These are phyloP conservation scores for Trichoderma erinaceum DNA, from an alignment of 495 filamentous ascomycete species.

Conservation along the genomic window DNA sequence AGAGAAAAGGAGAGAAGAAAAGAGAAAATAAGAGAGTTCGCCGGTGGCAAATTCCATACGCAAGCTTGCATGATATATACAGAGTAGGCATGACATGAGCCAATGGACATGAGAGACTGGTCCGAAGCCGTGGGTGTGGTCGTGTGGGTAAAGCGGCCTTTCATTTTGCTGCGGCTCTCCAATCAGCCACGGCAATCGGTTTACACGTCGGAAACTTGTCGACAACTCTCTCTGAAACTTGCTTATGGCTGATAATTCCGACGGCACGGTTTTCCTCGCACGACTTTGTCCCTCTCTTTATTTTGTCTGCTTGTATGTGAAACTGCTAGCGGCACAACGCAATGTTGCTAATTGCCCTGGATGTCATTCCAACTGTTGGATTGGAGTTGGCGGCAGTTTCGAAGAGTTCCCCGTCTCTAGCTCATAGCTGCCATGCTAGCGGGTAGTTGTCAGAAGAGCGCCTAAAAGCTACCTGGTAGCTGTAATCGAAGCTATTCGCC, in stretches of 20 bases:
- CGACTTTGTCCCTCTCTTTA: background rate
- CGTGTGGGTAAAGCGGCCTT: background rate
- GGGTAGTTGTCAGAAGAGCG: background rate
- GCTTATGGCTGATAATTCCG: background rate
- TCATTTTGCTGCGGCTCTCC: background rate
- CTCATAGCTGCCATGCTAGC: background rate
- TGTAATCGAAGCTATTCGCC: background rate
- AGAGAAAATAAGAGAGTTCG: background rate
- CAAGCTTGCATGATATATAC: background rate
- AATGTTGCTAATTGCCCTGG: too few relatives aligned
- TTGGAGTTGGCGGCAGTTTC: too few relatives aligned
- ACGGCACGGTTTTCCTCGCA: background rate
- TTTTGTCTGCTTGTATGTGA: background rate
- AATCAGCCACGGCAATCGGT: background rate
- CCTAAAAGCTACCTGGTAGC: background rate
- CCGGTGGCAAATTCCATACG: background rate
- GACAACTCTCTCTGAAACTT: slow-evolving; percentile 4
- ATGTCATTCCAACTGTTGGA: too few relatives aligned
- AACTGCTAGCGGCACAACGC: background rate
- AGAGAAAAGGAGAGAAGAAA: background rate
- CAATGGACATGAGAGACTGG: background rate
- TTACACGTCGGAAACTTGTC: background rate
- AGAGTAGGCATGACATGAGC: background rate
- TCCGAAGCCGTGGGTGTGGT: background rate
- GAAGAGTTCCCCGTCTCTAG: background rate